Conservation (phyloP, 2,329 filamentous ascomycete species). For the Xylariaceae sp. region DNA sequence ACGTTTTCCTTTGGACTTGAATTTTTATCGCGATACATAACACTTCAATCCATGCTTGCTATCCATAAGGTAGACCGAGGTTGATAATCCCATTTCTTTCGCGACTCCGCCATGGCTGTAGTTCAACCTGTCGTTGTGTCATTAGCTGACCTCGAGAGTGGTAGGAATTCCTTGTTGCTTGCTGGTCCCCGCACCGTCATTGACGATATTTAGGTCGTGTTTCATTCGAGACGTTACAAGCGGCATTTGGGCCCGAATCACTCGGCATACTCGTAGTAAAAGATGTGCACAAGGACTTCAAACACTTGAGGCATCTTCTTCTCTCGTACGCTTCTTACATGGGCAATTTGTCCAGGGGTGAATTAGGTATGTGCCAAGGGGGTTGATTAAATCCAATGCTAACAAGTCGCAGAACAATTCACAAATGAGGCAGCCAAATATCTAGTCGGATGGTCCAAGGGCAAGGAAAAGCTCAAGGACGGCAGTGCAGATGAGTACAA, state of each 20-base stretch:
- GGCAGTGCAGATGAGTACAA: slow-evolving; percentile 77
- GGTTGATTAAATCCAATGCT: slow-evolving; percentile 1
- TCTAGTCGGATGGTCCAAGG: slow-evolving; percentile 73
- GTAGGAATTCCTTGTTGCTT: slow-evolving; percentile 36
- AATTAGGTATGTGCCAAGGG: slow-evolving; percentile 58
- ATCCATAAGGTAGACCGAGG: too few relatives aligned
- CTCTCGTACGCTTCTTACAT: slow-evolving; percentile 88
- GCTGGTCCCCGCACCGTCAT: not conserved
- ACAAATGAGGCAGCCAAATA: slow-evolving; percentile 62
- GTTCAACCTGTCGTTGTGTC: slow-evolving; percentile 61
- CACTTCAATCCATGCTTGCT: too few relatives aligned
- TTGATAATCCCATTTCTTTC: too few relatives aligned
- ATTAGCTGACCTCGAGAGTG: slow-evolving; percentile 57
- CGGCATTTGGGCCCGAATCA: slow-evolving; percentile 87
- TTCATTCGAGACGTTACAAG: slow-evolving; percentile 64
- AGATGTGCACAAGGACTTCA: slow-evolving; percentile 72
- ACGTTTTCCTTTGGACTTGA: slow-evolving; percentile 32
- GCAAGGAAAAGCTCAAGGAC: slow-evolving; percentile 77
- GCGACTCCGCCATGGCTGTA: slow-evolving; percentile 40
- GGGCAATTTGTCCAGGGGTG: slow-evolving; percentile 69
- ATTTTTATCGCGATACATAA: too few relatives aligned
- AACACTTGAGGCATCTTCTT: slow-evolving; percentile 66
- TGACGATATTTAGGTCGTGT: slow-evolving; percentile 53
- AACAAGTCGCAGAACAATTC: slow-evolving; percentile 41
- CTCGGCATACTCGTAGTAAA: slow-evolving; percentile 93